phyloP scores from a whole-genome alignment of 2,329 filamentous ascomycete genomes.

The Cadophora malorum region DNA sequence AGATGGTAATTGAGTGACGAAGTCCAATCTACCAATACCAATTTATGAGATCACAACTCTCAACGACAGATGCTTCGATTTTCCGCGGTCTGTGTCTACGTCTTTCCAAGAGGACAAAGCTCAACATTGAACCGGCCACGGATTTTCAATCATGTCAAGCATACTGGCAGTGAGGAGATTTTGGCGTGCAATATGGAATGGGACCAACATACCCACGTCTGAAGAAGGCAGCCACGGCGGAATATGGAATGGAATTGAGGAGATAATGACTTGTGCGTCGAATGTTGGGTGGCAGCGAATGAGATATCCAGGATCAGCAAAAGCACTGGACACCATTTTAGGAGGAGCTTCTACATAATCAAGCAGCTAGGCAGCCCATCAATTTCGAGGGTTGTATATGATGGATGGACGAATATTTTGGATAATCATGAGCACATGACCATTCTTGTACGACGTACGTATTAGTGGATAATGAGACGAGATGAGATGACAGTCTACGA shows the following conservation, averaged over 20 bases:
- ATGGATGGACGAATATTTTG: constrained; percentile 7
- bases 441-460: constrained; percentile 17
- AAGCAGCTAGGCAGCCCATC: not conserved
- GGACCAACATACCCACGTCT: constrained; percentile 1
- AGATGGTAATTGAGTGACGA: constrained; percentile 67
- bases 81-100: constrained; percentile 16
- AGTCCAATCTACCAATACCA: not conserved
- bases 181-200: not conserved
- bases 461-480: constrained; percentile 17
- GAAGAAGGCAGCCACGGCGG: not conserved
- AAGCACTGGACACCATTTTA: constrained; percentile 7
- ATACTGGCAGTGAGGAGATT: not conserved
- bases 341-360: constrained; percentile 9
- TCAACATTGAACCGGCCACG: constrained; percentile 3
- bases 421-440: constrained; percentile 18
- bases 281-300: not conserved
- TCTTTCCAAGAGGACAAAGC: not conserved
- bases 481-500: constrained; percentile 8
- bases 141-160: constrained; percentile 13
- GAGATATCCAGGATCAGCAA: constrained; percentile 17
- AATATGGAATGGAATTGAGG: constrained; percentile 2
- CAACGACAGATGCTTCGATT: constrained; percentile 18
- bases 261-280: not conserved
- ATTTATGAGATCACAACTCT: constrained; percentile 4
- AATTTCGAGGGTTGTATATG: constrained; percentile 1